Base-by-base conservation (phyloP, 805 yeast genomes). In the Ogataea wickerhamii region DNA sequence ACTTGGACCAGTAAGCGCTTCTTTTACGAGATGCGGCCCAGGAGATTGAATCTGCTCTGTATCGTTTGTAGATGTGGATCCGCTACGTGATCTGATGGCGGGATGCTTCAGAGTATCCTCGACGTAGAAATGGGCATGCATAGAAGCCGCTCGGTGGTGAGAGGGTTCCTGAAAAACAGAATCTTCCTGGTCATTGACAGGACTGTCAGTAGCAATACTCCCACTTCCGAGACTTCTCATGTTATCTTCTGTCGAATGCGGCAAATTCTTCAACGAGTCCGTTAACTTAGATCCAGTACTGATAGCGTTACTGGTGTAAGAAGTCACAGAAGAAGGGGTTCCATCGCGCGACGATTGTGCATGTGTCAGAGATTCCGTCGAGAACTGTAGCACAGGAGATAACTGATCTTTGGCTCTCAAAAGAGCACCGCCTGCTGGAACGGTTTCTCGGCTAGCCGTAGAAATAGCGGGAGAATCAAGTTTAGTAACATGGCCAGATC, bases 101-200 rank as follows among this genome's bases (percentile, higher is more conserved):
- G 60, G 55, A 49, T 73, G 80, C 52, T 76, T 80, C n/a, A 77
- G 55, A 2, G 82, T 69, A 40, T 83, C 89, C 44, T 80, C 84
- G 7, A 78, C 79, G 48, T 72, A 74, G 55, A 85, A 85, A 60
- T 84, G 95, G 0, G 93, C 88, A 61, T 85, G 95, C 45, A 81
- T 80, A 1, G 85, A 73, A 13, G 83, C 71, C 16, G 73, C 55
- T 56, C 77, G 73, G 48, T 74, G 74, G 52, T 75, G 82, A 1
- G 40, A 35, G 6, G 47, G 35, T 18, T 40, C 26, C 32, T 16
- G 32, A 18, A 18, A 18, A 10, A 16, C 32, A 7, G 13, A 11
- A 18, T 18, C 22, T 7, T 10, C 10, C 22, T 18, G 22, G 22
- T 29, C 32, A 29, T 16, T 8, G 8, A 26, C 22, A 16, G 36